Base-by-base conservation (phyloP, 305 asterid species). In the Monarda citriodora region DNA sequence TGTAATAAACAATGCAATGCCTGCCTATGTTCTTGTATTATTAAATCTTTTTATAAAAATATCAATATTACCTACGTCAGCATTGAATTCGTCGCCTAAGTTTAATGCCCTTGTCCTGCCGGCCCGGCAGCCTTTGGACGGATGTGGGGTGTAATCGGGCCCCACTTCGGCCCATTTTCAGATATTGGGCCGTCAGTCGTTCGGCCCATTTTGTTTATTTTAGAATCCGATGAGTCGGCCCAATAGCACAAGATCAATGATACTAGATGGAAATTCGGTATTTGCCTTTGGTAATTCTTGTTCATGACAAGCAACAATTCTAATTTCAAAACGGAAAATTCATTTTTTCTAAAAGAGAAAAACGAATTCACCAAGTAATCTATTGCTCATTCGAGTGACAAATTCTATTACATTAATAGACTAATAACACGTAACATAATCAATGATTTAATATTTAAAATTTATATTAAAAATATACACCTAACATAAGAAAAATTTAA, bases 71-170 rank as follows among this genome's bases (percentile, higher is more conserved):
- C 32, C 8, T 5, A 29, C 5, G 32, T 34, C 38, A 7, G 12
- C 66, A 34, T 73, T 69, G 74, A 66, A 61, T 60, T 64, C 50
- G 36, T 60, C 68, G 13, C 61, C 51, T 21, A n/a, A n/a, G n/a
- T n/a, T n/a, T 32, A 32, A 49, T 46, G 56, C 56, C 50, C 45
- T 37, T 56, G 32, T 47, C 64, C 12, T 34, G 45, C 20, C 42
- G 50, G 41, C 61, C 66, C 66, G 69, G 66, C 61, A 49, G 44
- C 20, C 51, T 57, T 37, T 16, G 61, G 71, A 47, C 57, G 60
- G 56, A 32, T 50, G 14, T 12, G 56, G 60, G 61, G 17, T 50
- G 14, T 15, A 26, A 42, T 16, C 9, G 68, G 65, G 65, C 57
- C 5, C 41, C 12, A 40, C 40, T 16, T 1, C 3, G 12, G 67